These are phyloP conservation scores for Lactarius akahatsu DNA, from an alignment of 768 basidiomycete genomes.

Conservation along the genomic window DNA sequence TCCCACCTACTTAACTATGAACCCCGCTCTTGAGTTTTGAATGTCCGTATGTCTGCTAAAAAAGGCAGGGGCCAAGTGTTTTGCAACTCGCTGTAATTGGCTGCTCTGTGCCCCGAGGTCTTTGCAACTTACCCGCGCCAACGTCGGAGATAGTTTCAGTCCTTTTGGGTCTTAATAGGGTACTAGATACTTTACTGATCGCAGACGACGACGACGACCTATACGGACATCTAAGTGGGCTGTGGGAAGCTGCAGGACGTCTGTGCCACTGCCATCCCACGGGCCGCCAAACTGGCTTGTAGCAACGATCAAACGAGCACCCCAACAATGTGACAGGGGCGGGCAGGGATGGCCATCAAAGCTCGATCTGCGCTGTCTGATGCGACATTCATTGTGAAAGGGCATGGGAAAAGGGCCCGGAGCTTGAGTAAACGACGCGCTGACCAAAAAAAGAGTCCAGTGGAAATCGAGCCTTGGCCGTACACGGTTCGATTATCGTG, in stretches of 20 bases:
- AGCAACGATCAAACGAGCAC: conserved; percentile 16
- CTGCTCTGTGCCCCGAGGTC: neutral
- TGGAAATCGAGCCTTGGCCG: neutral
- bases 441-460: neutral
- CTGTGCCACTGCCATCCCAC: conserved; percentile 4
- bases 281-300: neutral
- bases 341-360: conserved; percentile 1
- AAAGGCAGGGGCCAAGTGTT: no score
- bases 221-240: conserved; percentile 19
- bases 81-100: no score
- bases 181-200: conserved; percentile 5
- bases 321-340: conserved; percentile 22
- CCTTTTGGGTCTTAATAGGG: conserved; percentile 14
- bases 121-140: conserved; percentile 1
- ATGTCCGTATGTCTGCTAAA: no score
- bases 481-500: neutral
- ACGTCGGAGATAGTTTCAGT: conserved; percentile 7
- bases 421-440: conserved; percentile 11
- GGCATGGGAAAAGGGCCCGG: conserved; percentile 5
- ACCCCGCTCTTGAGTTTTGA: no score
- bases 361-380: conserved; percentile 7
- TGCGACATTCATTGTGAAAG: neutral
- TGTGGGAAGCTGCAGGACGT: conserved; percentile 6
- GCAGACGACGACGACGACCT: conserved; percentile 4
- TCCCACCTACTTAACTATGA: no score